Percentiles rank a stretch among this genome's conserved stretches.
Conservation (phyloP, 495 filamentous ascomycete genomes). For the Daldinia caldariorum region DNA sequence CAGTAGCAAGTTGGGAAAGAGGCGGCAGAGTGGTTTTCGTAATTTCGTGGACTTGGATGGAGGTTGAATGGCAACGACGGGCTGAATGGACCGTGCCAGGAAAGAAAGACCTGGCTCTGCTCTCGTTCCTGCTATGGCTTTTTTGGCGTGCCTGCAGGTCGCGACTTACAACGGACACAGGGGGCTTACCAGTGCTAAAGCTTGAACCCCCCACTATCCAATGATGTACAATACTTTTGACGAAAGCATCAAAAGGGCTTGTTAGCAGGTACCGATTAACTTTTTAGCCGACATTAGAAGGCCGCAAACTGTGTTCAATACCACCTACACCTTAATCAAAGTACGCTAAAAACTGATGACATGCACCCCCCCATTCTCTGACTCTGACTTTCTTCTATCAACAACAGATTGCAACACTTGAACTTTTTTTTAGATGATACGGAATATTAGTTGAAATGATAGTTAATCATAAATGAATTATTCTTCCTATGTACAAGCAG, state of each 20-base stretch:
- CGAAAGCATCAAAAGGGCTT: not conserved
- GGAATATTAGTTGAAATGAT: too few relatives aligned
- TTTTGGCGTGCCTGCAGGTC: conserved; percentile 33
- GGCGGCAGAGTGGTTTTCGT: conserved; percentile 28
- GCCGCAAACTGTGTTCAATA: conserved; percentile 11
- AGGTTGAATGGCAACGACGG: conserved; percentile 32
- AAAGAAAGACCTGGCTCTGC: conserved; percentile 11
- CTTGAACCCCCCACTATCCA: conserved; percentile 9
- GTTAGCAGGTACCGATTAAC: conserved; percentile 4
- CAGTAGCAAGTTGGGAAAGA: conserved; percentile 23
- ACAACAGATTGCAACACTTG: not conserved
- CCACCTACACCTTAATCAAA: not conserved
- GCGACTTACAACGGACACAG: conserved; percentile 26
- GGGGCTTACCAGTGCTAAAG: conserved; percentile 21
- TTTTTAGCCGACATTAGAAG: conserved; percentile 7
- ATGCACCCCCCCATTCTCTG: not conserved
- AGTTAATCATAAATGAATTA: not conserved
- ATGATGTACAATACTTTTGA: conserved; percentile 5
- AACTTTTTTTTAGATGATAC: too few relatives aligned
- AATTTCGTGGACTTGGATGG: conserved; percentile 17
- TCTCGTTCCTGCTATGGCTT: conserved; percentile 18
- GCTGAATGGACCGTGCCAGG: conserved; percentile 33
- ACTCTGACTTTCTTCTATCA: conserved; percentile 1
- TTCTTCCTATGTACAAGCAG: not conserved
- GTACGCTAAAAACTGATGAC: not conserved